Evolutionary conservation across 805 yeast genomes (phyloP), one percentile per base, ranked within the genome.

Genomic region (Sungouiozyma intestinalis): DNA sequence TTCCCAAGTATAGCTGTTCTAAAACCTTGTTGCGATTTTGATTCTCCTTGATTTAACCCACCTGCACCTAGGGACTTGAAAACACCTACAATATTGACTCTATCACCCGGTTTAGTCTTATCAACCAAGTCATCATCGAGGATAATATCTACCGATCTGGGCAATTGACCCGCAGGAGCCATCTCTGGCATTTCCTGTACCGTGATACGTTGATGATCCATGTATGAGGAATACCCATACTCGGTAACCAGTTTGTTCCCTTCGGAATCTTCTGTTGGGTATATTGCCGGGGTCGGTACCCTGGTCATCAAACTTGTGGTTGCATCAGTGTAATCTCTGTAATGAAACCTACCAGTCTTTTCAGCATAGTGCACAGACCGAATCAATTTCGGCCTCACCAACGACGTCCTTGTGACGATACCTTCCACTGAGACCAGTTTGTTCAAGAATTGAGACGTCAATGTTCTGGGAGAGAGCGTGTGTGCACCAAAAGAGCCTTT

Each of bases 81-180:
- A 15, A 90, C 92, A 48, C 98, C 98, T 9, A 92, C 92, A 36
- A 90, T 68, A 65, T 88, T 95, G 29, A 88, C 79, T 58, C 98
- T 76, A 62, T 92, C 98, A 54, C 98, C 98, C 0, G 98, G 97
- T 60, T 92, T 92, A 38, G 85, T 82, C 43, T 65, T 68, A 60
- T 92, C 98, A 2, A 92, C 97, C 48, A 92, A 71, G 59, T 92
- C 98, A 55, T 88, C 97, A 61, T 90, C 96, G 54, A 92, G 66
- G n/a, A 90, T 76, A 18, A 90, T 82, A 57, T 92, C 98, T 31
- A 92, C 74, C 2, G 95, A 80, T 54, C 97, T 73, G 31, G 98
- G 98, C 48, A 92, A 71, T 65, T 90, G 97, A 43, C 98, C 98
- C 0, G 97, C 94, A 14, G 97, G 98, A 1, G 97, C 96, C 48